Conservation (phyloP, 768 basidiomycete species). For the Hysterangium stoloniferum region DNA sequence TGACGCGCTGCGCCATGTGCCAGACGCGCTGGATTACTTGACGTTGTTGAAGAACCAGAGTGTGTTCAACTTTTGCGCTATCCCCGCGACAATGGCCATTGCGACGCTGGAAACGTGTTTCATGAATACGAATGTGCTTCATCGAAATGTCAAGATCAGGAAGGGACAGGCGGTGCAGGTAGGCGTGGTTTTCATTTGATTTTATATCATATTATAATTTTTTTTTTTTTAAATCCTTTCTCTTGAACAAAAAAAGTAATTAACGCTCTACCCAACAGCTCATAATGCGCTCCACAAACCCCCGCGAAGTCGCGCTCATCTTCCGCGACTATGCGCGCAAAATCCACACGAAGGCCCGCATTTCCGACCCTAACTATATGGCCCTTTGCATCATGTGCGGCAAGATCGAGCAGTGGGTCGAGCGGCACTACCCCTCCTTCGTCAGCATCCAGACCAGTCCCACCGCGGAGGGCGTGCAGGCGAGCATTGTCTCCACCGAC, state of each 20-base stretch:
- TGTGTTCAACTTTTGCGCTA: slow-evolving; percentile 93
- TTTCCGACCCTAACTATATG: slow-evolving; percentile 83
- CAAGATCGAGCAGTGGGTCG: slow-evolving; percentile 93
- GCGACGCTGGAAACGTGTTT: slow-evolving; percentile 89
- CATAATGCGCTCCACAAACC: slow-evolving; percentile 89
- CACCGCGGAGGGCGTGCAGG: slow-evolving; percentile 16
- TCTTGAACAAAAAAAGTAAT: background rate
- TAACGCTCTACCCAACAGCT: slow-evolving; percentile 46
- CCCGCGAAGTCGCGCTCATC: slow-evolving; percentile 81
- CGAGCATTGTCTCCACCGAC: slow-evolving; percentile 23
- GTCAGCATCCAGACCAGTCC: slow-evolving; percentile 40
- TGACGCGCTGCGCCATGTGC: slow-evolving; percentile 77
- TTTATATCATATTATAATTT: too few species aligned
- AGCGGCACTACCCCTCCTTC: slow-evolving; percentile 91
- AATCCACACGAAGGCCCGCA: slow-evolving; percentile 74
- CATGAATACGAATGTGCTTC: slow-evolving; percentile 85
- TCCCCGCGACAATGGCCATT: slow-evolving; percentile 92
- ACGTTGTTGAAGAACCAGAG: slow-evolving; percentile 80
- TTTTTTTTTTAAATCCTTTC: background rate
- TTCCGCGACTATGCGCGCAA: slow-evolving; percentile 76
- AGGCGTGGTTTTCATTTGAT: slow-evolving; percentile 4
- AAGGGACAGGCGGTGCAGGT: slow-evolving; percentile 85
- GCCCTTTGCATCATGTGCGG: slow-evolving; percentile 76
- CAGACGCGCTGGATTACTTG: slow-evolving; percentile 87
- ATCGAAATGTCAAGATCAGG: slow-evolving; percentile 88